Conservation (phyloP, 176 grass and related monocot genomes). For the Pontederia crassipes region DNA sequence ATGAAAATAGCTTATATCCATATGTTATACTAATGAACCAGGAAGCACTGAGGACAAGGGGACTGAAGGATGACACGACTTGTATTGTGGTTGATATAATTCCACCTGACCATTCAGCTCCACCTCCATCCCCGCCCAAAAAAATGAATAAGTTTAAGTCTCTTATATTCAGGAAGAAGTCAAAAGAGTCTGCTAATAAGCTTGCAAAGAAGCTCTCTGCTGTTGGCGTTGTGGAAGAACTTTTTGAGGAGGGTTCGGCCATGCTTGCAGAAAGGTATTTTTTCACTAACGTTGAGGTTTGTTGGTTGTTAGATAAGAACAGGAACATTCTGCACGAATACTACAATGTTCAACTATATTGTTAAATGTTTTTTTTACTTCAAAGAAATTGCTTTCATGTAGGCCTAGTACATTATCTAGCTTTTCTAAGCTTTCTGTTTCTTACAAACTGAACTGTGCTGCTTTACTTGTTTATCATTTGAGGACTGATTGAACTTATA, state of each 20-base stretch:
- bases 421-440: too few species aligned
- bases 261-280: conserved; percentile 85
- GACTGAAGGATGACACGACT: conserved; percentile 90
- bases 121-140: conserved; percentile 55
- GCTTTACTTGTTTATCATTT: too few species aligned
- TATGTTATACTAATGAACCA: conserved; percentile 13
- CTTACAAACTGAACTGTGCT: too few species aligned
- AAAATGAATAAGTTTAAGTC: conserved; percentile 78
- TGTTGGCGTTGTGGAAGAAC: conserved; percentile 56
- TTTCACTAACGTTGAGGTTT: neutral
- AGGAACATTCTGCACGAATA: neutral
- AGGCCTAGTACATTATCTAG: too few species aligned
- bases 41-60: conserved; percentile 89
- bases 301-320: neutral
- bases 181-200: conserved; percentile 51
- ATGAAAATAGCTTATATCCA: neutral
- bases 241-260: conserved; percentile 97
- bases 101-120: conserved; percentile 50
- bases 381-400: too few species aligned
- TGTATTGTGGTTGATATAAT: conserved; percentile 95
- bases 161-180: conserved; percentile 61
- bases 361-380: too few species aligned
- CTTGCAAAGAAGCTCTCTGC: conserved; percentile 64
- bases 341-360: too few species aligned
- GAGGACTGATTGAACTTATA: too few species aligned